Evolutionary conservation across 441 rosid species (phyloP).

Genomic region (Isatis lusitanica): DNA sequence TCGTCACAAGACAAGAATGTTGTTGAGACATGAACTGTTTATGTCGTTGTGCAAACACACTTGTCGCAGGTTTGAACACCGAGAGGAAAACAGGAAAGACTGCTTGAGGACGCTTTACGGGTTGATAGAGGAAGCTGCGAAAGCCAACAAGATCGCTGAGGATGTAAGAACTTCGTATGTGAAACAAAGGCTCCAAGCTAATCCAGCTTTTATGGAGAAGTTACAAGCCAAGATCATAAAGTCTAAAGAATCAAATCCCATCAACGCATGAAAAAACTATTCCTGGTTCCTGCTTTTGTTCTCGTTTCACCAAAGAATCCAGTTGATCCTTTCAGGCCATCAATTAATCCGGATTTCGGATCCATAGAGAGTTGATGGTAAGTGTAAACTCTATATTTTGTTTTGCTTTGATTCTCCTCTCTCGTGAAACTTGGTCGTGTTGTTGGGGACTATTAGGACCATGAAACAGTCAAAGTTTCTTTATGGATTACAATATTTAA

Average conservation of each 20-base stretch:
- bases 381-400: not conserved
- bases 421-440: constrained; percentile 15
- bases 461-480: not conserved
- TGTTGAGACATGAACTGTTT: constrained; percentile 13
- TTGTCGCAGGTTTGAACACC: constrained; percentile 71
- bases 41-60: not conserved
- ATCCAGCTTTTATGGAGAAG: constrained; percentile 85
- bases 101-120: constrained; percentile 78
- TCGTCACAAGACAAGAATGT: not conserved
- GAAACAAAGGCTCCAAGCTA: constrained; percentile 72
- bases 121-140: constrained; percentile 80
- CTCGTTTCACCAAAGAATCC: constrained; percentile 11
- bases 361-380: constrained; percentile 14
- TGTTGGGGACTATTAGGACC: not conserved
- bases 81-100: constrained; percentile 94
- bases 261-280: constrained; percentile 36
- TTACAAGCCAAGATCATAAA: constrained; percentile 58
- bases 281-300: not conserved
- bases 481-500: not conserved
- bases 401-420: constrained; percentile 8
- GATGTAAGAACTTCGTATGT: constrained; percentile 72
- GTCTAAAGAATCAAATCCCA: constrained; percentile 39
- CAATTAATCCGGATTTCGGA: not conserved
- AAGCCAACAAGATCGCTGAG: constrained; percentile 71
- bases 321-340: not conserved